A percentile compares a stretch with the other conserved stretches of the same genome.
Evolutionary conservation across 495 filamentous ascomycete genomes (phyloP).

Genomic region (Sphaerosporella brunnea): DNA sequence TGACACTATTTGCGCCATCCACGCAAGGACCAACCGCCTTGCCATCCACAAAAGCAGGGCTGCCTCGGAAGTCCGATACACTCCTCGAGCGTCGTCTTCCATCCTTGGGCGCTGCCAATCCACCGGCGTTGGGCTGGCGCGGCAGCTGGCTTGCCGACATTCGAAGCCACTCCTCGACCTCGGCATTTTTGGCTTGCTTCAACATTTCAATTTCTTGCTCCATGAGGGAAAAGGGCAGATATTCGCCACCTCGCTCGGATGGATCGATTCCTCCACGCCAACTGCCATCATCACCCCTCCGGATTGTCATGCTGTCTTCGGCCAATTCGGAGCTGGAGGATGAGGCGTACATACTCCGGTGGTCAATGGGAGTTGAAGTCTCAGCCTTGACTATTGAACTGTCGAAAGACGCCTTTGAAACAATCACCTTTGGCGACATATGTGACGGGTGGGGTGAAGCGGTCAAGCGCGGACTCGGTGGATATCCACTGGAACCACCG

Average conservation of each 20-base stretch:
- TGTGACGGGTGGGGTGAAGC: conserved; percentile 14
- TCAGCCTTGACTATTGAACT: conserved; percentile 19
- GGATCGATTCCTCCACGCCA: conserved; percentile 19
- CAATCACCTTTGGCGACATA: background rate
- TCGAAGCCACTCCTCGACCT: conserved; percentile 22
- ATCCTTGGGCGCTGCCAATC: conserved; percentile 10
- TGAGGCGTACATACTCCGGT: conserved; percentile 9
- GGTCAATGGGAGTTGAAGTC: conserved; percentile 17
- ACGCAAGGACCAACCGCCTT: conserved; percentile 1
- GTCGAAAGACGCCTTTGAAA: background rate
- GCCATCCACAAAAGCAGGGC: background rate
- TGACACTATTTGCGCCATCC: background rate
- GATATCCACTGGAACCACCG: conserved; percentile 9
- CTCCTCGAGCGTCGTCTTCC: conserved; percentile 15
- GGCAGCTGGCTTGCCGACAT: conserved; percentile 1
- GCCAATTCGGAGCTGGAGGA: conserved; percentile 8
- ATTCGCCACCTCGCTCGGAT: conserved; percentile 8
- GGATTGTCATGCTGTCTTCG: conserved; percentile 4
- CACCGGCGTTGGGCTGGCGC: background rate
- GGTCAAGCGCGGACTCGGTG: conserved; percentile 21
- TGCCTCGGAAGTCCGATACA: conserved; percentile 13
- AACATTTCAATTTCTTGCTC: conserved; percentile 14
- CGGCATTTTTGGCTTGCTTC: conserved; percentile 13
- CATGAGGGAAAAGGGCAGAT: conserved; percentile 17
- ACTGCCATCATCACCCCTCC: conserved; percentile 15